Conservation (phyloP, 768 basidiomycete genomes). For the Xerocomus brunneocitrinus region DNA sequence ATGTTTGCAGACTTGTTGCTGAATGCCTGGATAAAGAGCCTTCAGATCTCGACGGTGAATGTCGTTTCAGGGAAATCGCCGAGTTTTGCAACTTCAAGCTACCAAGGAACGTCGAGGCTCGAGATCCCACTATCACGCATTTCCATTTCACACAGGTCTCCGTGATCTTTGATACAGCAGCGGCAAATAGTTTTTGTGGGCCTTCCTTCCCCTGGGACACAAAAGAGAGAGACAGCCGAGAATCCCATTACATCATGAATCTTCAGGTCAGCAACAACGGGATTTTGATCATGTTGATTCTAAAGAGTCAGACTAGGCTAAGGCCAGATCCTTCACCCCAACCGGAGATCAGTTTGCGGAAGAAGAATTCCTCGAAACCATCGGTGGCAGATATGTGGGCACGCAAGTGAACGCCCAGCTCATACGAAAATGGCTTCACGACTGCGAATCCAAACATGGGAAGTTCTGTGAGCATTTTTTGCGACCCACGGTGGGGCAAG, state of each 20-base stretch:
- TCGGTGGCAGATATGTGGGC: slow-evolving; percentile 10
- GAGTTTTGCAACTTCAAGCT: slow-evolving; percentile 7
- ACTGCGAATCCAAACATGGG: slow-evolving; percentile 11
- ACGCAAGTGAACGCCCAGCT: slow-evolving; percentile 5
- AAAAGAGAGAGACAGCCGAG: not conserved
- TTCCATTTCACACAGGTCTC: slow-evolving; percentile 12
- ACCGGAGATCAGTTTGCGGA: no score
- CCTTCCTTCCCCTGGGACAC: slow-evolving; percentile 11
- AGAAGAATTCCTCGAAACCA: not conserved
- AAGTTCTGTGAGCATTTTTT: slow-evolving; percentile 2
- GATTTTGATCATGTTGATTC: no score
- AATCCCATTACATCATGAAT: slow-evolving; percentile 1
- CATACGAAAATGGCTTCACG: slow-evolving; percentile 13
- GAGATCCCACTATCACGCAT: slow-evolving; percentile 7
- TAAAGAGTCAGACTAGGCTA: no score
- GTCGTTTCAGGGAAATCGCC: not conserved
- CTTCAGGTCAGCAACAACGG: no score
- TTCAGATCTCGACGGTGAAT: slow-evolving; percentile 5
- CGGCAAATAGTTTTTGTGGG: not conserved
- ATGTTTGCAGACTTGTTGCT: slow-evolving; percentile 11
- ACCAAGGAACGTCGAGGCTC: not conserved
- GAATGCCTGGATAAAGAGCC: slow-evolving; percentile 11
- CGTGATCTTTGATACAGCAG: slow-evolving; percentile 1
- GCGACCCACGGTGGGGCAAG: not conserved
- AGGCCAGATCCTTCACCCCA: no score